Evolutionary conservation across 306 rosid species (phyloP).

Genomic region (Adenanthera pavonina): DNA sequence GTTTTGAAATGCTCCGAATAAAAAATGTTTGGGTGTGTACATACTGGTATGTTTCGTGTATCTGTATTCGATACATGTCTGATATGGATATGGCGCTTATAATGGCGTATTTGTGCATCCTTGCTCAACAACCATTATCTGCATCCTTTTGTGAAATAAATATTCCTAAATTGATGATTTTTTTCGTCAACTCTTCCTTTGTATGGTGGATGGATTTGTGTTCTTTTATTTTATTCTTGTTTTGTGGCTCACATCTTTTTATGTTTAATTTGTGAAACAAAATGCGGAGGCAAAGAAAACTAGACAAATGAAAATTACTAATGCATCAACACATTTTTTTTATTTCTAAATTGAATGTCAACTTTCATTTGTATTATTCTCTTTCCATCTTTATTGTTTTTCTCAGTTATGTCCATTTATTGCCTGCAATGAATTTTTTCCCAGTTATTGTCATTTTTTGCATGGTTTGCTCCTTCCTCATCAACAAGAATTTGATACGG

Average conservation of each 20-base stretch:
- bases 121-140: conserved; percentile 1
- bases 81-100: background rate
- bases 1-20: background rate
- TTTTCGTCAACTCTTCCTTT: background rate
- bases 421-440: background rate
- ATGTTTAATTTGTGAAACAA: background rate
- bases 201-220: background rate
- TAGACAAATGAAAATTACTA: background rate
- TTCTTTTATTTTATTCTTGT: background rate
- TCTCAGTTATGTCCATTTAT: background rate
- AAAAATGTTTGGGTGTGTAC: background rate
- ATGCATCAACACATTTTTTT: background rate
- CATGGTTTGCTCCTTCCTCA: background rate
- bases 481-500: background rate
- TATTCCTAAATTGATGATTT: background rate
- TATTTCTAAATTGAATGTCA: background rate
- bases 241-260: background rate
- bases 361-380: background rate
- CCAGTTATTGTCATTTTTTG: background rate
- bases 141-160: background rate
- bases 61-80: background rate
- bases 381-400: background rate
- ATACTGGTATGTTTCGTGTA: background rate
- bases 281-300: background rate
- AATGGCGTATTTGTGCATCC: background rate